phyloP scores from a whole-genome alignment of 163 green algal species.

The Coccomyxa subellipsoidea region DNA sequence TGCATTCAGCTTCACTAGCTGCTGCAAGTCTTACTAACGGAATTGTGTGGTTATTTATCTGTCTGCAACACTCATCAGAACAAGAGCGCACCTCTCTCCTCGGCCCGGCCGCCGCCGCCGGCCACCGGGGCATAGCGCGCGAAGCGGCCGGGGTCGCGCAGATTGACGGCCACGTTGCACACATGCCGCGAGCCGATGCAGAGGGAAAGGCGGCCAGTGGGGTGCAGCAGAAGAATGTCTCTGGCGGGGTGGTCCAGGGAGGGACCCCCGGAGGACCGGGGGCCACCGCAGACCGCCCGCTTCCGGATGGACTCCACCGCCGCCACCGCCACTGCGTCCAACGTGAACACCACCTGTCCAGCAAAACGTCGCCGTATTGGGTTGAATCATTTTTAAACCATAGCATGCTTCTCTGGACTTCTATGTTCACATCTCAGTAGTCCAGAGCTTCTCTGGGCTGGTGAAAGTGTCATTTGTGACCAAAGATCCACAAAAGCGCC shows the following conservation, averaged over 20 bases:
- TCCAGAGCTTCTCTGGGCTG: no score
- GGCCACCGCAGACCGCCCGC: constrained; percentile 1
- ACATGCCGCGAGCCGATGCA: constrained; percentile 38
- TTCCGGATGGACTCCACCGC: constrained; percentile 35
- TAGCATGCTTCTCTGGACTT: no score
- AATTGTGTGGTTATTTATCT: no score
- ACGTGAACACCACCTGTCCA: constrained; percentile 32
- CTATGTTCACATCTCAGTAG: no score
- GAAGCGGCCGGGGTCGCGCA: background rate
- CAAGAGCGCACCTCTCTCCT: background rate
- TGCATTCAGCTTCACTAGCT: no score
- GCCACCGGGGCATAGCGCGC: background rate
- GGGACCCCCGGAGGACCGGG: constrained; percentile 3
- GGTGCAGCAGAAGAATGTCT: constrained; percentile 59
- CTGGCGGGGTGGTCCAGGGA: background rate
- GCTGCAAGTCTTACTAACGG: no score
- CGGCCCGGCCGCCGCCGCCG: no score
- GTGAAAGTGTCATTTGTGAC: no score
- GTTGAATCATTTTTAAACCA: no score
- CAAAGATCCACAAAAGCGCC: no score
- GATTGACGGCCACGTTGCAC: constrained; percentile 16
- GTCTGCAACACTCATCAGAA: no score
- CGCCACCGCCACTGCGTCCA: constrained; percentile 36
- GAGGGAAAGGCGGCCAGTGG: constrained; percentile 44
- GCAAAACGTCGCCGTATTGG: no score